These are phyloP conservation scores for Apium graveolens DNA, from an alignment of 129 eudicot genomes.

Conservation along the genomic window DNA sequence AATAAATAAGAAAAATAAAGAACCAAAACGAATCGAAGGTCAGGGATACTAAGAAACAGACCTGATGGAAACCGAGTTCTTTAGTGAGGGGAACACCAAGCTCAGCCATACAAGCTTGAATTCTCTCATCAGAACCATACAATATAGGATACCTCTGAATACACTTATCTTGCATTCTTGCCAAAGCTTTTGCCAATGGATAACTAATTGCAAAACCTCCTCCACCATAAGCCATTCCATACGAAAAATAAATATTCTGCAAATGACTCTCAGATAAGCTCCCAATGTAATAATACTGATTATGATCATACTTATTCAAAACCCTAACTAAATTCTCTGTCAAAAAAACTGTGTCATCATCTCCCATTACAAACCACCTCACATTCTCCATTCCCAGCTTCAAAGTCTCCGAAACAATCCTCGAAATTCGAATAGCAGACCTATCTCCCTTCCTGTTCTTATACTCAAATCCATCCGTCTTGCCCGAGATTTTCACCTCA, in stretches of 20 bases:
- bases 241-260: conserved; percentile 83
- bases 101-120: conserved; percentile 99
- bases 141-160: conserved; percentile 83
- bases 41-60: conserved; percentile 6
- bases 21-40: not conserved
- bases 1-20: not conserved
- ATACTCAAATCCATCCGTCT: conserved; percentile 58
- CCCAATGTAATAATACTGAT: conserved; percentile 79
- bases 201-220: conserved; percentile 95
- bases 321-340: conserved; percentile 82
- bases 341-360: conserved; percentile 85
- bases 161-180: conserved; percentile 79
- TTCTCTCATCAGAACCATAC: conserved; percentile 91
- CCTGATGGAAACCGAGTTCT: conserved; percentile 96
- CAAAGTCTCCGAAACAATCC: conserved; percentile 77
- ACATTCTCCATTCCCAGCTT: conserved; percentile 52
- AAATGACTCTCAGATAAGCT: conserved; percentile 78
- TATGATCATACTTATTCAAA: conserved; percentile 79
- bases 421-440: conserved; percentile 82
- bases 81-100: conserved; percentile 97
- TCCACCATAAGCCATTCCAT: conserved; percentile 95
- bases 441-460: conserved; percentile 79
- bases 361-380: conserved; percentile 95
- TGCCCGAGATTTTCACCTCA: conserved; percentile 55
- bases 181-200: conserved; percentile 75